Percentiles rank a stretch among this genome's conserved stretches.
These are phyloP conservation scores for Rhododendron williamsianum DNA, from an alignment of 148 eudicot genomes.

Conservation along the genomic window DNA sequence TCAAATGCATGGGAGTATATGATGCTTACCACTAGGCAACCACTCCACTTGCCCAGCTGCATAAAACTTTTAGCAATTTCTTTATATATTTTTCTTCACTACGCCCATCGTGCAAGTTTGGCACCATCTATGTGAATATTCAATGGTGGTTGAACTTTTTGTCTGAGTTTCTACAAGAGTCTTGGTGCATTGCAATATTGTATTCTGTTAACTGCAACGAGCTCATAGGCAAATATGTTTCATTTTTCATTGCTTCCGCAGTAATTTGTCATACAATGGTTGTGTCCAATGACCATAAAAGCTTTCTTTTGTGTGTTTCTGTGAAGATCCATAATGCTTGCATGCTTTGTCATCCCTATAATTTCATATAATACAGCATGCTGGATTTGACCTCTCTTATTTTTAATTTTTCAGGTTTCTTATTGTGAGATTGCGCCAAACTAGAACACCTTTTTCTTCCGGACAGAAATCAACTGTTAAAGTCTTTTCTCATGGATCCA, in stretches of 20 bases:
- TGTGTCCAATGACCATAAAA: background rate
- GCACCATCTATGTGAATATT: background rate
- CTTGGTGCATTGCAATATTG: background rate
- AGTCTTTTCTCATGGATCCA: conserved; percentile 43
- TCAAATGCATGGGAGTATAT: background rate
- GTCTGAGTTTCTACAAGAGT: background rate
- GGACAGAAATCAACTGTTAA: background rate
- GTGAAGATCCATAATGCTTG: background rate
- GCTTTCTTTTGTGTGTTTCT: background rate
- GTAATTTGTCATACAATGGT: background rate
- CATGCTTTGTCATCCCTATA: background rate
- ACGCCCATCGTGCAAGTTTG: background rate
- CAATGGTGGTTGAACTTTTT: background rate
- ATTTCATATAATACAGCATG: background rate
- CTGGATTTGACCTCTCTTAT: background rate
- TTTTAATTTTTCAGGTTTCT: background rate
- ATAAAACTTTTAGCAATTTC: no score
- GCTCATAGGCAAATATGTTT: background rate
- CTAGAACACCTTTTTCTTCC: background rate
- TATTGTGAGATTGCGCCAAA: background rate
- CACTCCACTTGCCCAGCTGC: background rate
- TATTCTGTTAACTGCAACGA: background rate
- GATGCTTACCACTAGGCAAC: no score
- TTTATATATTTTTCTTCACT: background rate
- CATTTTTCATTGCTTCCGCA: background rate